A percentile compares a stretch with the other conserved stretches of the same genome.
Evolutionary conservation across 2,329 filamentous ascomycete genomes (phyloP).

Genomic region (Paracoccidioides brasiliensis): DNA sequence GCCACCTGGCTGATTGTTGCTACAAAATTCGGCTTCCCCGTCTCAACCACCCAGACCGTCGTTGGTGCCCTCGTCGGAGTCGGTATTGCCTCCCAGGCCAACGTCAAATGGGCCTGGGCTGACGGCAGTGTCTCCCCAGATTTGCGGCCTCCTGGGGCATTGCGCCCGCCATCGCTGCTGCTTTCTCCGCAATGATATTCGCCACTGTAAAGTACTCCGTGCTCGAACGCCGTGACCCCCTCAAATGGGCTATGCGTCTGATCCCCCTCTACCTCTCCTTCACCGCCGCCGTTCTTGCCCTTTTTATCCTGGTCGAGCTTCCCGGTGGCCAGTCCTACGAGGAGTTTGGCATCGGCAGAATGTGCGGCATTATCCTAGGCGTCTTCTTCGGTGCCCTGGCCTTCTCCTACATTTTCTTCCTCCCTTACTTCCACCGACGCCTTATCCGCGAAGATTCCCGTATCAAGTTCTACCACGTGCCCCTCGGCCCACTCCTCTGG

Average conservation of each 20-base stretch:
- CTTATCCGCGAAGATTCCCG: slow-evolving; percentile 23
- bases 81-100: slow-evolving; percentile 20
- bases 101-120: slow-evolving; percentile 32
- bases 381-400: slow-evolving; percentile 22
- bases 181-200: slow-evolving; percentile 38
- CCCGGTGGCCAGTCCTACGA: slow-evolving; percentile 21
- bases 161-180: slow-evolving; percentile 36
- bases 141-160: slow-evolving; percentile 39
- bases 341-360: slow-evolving; percentile 19
- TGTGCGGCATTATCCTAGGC: slow-evolving; percentile 20
- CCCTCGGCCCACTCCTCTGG: slow-evolving; percentile 29
- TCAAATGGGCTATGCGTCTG: slow-evolving; percentile 37
- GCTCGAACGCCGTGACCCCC: slow-evolving; percentile 36
- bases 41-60: slow-evolving; percentile 32
- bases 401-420: slow-evolving; percentile 24
- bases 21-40: slow-evolving; percentile 25
- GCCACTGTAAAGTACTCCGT: slow-evolving; percentile 38
- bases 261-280: slow-evolving; percentile 39
- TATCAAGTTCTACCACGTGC: slow-evolving; percentile 22
- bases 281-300: slow-evolving; percentile 37
- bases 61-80: slow-evolving; percentile 26
- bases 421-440: slow-evolving; percentile 25
- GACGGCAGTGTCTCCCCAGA: slow-evolving; percentile 35
- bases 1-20: slow-evolving; percentile 27
- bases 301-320: slow-evolving; percentile 46